Base-by-base conservation (phyloP, 2,329 filamentous ascomycete species). In the Fusarium anthophilum region DNA sequence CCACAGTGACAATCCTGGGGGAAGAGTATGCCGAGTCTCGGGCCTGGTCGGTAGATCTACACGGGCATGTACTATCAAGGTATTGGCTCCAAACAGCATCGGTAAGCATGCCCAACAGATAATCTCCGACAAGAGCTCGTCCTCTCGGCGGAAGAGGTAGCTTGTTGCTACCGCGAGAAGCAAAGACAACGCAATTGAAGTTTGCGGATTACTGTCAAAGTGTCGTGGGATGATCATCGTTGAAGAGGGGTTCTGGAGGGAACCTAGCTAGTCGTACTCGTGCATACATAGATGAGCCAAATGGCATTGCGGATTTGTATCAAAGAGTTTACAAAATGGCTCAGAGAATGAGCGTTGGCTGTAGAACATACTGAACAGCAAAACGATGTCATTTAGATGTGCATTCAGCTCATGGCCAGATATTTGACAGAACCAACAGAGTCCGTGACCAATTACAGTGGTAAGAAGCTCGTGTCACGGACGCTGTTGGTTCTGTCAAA, bases 191-290 rank as follows among this genome's bases (percentile, higher is more conserved):
- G n/a, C 32, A 28, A 48, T 35, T 37, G 55, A 37, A 9, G n/a
- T 32, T 13, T 9, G 4, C 3, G n/a, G 30, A 0, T 26, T 37
- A 2, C 8, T n/a, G 30, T 3, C 3, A 8, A 18, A 4, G 2
- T 14, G 24, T 37, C 20, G 30, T 26, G 13, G 22, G 2, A 2
- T 4, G 3, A 18, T 8, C 55, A 58, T 58, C 18, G 9, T 37
- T 37, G 22, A n/a, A n/a, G n/a, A n/a, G n/a, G n/a, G n/a, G n/a
- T 30, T 5, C 18, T 6, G 3, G 38, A 8, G 17, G 8, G 15
- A 24, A 11, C 10, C 11, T 10, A 12, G 1, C 30, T 10, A 32
- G 20, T n/a, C n/a, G n/a, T n/a, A n/a, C n/a, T 9, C 3, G 20
- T 32, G 12, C 6, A 6, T 30, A 8, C 28, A 5, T n/a, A 24